A percentile compares a stretch with the other conserved stretches of the same genome.
phyloP scores from a whole-genome alignment of 2,329 filamentous ascomycete species.

The Pseudogymnoascus sp. region DNA sequence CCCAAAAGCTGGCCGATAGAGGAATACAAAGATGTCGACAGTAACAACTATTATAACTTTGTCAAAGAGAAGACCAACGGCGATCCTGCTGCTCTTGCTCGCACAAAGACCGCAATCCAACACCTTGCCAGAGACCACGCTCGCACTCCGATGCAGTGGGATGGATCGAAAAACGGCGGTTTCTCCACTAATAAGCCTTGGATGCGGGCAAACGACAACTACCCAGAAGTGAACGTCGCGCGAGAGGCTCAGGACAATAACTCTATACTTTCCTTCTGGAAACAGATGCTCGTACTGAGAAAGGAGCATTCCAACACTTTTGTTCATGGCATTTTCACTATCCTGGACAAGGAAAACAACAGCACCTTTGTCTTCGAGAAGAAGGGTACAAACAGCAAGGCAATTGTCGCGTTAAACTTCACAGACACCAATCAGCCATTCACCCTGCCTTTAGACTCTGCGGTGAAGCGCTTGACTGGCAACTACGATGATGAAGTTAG shows the following conservation, averaged over 20 bases:
- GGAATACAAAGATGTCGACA: conserved; percentile 30
- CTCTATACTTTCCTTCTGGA: conserved; percentile 26
- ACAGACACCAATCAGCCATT: conserved; percentile 29
- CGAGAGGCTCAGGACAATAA: conserved; percentile 34
- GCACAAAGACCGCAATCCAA: not conserved
- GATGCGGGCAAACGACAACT: conserved; percentile 10
- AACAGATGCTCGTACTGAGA: conserved; percentile 22
- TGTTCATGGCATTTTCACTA: conserved; percentile 52
- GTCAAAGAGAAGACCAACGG: not conserved
- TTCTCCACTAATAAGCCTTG: conserved; percentile 9
- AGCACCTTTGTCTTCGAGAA: conserved; percentile 41
- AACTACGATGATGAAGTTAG: conserved; percentile 6
- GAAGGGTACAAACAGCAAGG: conserved; percentile 27
- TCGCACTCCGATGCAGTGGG: conserved; percentile 10
- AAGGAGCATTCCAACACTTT: conserved; percentile 51
- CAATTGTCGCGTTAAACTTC: conserved; percentile 42
- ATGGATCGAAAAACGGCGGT: not conserved
- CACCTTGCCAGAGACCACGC: conserved; percentile 5
- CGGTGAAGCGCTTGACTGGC: not conserved
- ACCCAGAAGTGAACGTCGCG: conserved; percentile 48
- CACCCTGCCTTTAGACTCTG: not conserved
- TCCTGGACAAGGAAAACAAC: conserved; percentile 40
- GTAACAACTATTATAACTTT: conserved; percentile 14
- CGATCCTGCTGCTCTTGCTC: not conserved
- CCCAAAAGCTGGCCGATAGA: conserved; percentile 41